These are phyloP conservation scores for Aspergillus persii DNA, from an alignment of 2,329 filamentous ascomycete species.

Conservation along the genomic window DNA sequence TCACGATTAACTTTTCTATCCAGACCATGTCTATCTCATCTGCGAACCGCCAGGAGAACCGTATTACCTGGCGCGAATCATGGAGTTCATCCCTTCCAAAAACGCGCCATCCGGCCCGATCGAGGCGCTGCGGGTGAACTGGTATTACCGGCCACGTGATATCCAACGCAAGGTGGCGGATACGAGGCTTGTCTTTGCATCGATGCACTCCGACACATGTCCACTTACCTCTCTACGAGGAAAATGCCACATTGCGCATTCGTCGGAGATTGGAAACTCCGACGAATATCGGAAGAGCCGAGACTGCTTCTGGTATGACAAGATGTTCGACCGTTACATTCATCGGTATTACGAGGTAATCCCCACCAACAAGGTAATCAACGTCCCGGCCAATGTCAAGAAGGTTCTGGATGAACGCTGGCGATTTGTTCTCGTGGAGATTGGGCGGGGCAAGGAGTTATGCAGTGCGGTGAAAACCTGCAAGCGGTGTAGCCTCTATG, in stretches of 20 bases:
- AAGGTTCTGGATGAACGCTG: conserved; percentile 93
- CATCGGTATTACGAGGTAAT: conserved; percentile 97
- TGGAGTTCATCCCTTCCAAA: conserved; percentile 89
- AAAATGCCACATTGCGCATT: conserved; percentile 87
- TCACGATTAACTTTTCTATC: conserved; percentile 1
- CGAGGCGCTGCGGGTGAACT: conserved; percentile 89
- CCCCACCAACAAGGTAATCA: conserved; percentile 87
- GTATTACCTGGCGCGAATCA: conserved; percentile 95
- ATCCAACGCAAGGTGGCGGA: conserved; percentile 90
- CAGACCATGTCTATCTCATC: conserved; percentile 86
- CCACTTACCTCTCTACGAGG: conserved; percentile 89
- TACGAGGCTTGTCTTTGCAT: conserved; percentile 86
- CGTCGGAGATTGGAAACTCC: conserved; percentile 77
- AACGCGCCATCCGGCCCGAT: conserved; percentile 72
- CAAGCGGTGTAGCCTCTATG: conserved; percentile 88
- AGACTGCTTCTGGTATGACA: conserved; percentile 95
- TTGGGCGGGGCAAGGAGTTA: conserved; percentile 88
- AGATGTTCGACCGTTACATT: conserved; percentile 97
- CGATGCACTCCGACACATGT: conserved; percentile 97
- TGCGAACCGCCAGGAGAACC: conserved; percentile 97
- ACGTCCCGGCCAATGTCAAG: conserved; percentile 92
- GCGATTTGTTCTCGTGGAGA: conserved; percentile 94
- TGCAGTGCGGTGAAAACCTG: conserved; percentile 95
- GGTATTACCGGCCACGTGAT: conserved; percentile 96
- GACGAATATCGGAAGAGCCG: conserved; percentile 80